Conservation (phyloP, 768 basidiomycete genomes). For the Holtermannia corniformis region DNA sequence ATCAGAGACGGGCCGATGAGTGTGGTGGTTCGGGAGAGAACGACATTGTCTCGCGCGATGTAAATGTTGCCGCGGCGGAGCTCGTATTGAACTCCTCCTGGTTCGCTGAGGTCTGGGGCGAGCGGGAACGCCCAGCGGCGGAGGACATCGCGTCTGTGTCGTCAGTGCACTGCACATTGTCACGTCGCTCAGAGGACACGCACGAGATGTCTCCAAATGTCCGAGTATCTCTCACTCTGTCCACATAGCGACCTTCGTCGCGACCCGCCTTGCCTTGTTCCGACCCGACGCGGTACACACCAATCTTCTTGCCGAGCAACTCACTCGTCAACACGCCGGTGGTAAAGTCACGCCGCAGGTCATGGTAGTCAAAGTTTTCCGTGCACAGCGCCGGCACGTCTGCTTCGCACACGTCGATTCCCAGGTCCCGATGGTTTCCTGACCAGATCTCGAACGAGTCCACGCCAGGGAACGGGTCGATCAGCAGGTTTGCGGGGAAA, state of each 20-base stretch:
- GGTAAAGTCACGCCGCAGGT: slow-evolving; percentile 84
- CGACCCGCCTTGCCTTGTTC: slow-evolving; percentile 4
- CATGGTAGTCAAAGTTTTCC: slow-evolving; percentile 96
- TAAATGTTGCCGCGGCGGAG: slow-evolving; percentile 83
- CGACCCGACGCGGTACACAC: slow-evolving; percentile 69
- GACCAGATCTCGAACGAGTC: slow-evolving; percentile 76
- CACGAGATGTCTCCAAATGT: slow-evolving; percentile 76
- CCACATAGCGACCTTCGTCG: slow-evolving; percentile 59
- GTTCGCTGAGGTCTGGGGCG: slow-evolving; percentile 88
- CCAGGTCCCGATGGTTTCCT: slow-evolving; percentile 44
- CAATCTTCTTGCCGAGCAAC: slow-evolving; percentile 84
- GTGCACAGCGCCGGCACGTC: slow-evolving; percentile 93
- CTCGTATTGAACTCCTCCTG: slow-evolving; percentile 69
- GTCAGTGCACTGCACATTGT: no score
- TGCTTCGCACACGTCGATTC: slow-evolving; percentile 40
- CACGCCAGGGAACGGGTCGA: slow-evolving; percentile 77
- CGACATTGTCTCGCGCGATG: slow-evolving; percentile 67
- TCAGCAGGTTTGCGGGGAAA: slow-evolving; percentile 37
- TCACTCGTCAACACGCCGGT: slow-evolving; percentile 91
- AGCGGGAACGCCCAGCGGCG: slow-evolving; percentile 91
- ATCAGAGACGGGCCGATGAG: slow-evolving; percentile 51
- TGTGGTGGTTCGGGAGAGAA: slow-evolving; percentile 61
- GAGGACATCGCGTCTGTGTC: slow-evolving; percentile 74
- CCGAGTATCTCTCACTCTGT: slow-evolving; percentile 83
- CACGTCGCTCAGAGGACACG: slow-evolving; percentile 2